phyloP scores from a whole-genome alignment of 257 asterid genomes.

The Salvia hispanica region DNA sequence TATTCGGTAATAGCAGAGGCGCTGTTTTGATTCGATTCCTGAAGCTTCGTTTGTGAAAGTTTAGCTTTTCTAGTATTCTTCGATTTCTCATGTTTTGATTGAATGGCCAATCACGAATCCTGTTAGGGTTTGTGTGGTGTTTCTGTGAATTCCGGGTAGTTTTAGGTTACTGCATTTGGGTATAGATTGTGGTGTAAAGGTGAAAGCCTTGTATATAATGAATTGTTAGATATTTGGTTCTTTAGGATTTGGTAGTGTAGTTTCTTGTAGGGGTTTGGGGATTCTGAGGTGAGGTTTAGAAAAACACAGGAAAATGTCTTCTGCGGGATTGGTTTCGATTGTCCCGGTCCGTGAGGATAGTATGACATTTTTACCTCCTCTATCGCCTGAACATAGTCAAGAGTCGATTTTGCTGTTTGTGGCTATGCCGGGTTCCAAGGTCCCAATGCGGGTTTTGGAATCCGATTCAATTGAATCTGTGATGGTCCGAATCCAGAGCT shows the following conservation, averaged over 20 bases:
- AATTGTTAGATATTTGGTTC: conserved; percentile 29
- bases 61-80: background rate
- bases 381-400: conserved; percentile 39
- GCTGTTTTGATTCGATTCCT: conserved; percentile 26
- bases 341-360: conserved; percentile 54
- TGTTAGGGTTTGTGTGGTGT: conserved; percentile 49
- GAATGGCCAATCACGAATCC: conserved; percentile 48
- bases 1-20: conserved; percentile 23
- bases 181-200: conserved; percentile 29
- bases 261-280: conserved; percentile 36
- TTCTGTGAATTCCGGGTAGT: conserved; percentile 27
- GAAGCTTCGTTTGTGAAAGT: conserved; percentile 26
- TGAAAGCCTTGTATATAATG: conserved; percentile 30
- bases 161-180: conserved; percentile 25
- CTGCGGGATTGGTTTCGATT: conserved; percentile 73
- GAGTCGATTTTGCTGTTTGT: conserved; percentile 60
- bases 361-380: conserved; percentile 39
- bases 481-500: conserved; percentile 67
- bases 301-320: conserved; percentile 51
- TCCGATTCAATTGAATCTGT: conserved; percentile 79
- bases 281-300: conserved; percentile 33
- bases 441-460: conserved; percentile 72
- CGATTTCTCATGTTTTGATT: conserved; percentile 21
- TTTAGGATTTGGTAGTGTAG: conserved; percentile 37
- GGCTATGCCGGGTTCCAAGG: conserved; percentile 66